Evolutionary conservation across 371 early-diverging fungal genomes (phyloP).

Genomic region (Actinomucor elegans): DNA sequence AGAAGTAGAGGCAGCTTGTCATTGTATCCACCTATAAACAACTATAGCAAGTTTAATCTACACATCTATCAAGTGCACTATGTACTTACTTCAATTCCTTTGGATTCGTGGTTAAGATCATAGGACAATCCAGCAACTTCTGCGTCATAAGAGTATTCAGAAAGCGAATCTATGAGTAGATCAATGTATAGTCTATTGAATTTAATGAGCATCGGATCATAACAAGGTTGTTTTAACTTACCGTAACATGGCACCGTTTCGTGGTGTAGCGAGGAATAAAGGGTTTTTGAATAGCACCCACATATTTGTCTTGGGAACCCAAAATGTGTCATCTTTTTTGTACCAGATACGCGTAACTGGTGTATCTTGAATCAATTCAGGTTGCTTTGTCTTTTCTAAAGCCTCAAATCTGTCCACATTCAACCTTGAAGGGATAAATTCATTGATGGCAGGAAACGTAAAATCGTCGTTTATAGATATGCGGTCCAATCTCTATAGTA

Average conservation of each 20-base stretch:
- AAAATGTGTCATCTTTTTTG: slow-evolving; percentile 89
- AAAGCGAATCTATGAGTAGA: slow-evolving; percentile 75
- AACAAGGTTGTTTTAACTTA: slow-evolving; percentile 16
- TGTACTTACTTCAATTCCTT: slow-evolving; percentile 55
- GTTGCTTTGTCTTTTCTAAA: slow-evolving; percentile 39
- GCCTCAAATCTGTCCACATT: slow-evolving; percentile 47
- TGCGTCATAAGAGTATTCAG: slow-evolving; percentile 85
- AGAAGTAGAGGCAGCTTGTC: slow-evolving; percentile 78
- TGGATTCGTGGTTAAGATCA: slow-evolving; percentile 55
- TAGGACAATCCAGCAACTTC: slow-evolving; percentile 81
- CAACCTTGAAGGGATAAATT: slow-evolving; percentile 76
- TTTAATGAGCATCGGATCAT: slow-evolving; percentile 17
- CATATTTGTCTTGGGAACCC: slow-evolving; percentile 71
- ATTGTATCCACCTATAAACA: slow-evolving; percentile 78
- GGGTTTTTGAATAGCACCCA: slow-evolving; percentile 59
- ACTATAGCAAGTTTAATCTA: no score
- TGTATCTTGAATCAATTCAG: slow-evolving; percentile 65
- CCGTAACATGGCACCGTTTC: slow-evolving; percentile 40
- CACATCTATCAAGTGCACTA: background rate
- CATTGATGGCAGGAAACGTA: slow-evolving; percentile 74
- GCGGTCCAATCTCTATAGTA: slow-evolving; percentile 11
- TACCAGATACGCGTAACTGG: slow-evolving; percentile 80
- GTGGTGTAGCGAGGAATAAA: slow-evolving; percentile 54
- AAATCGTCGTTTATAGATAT: slow-evolving; percentile 56
- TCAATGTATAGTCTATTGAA: slow-evolving; percentile 67